These are phyloP conservation scores for Monosporascus sp. DNA, from an alignment of 2,329 filamentous ascomycete species.

Conservation along the genomic window DNA sequence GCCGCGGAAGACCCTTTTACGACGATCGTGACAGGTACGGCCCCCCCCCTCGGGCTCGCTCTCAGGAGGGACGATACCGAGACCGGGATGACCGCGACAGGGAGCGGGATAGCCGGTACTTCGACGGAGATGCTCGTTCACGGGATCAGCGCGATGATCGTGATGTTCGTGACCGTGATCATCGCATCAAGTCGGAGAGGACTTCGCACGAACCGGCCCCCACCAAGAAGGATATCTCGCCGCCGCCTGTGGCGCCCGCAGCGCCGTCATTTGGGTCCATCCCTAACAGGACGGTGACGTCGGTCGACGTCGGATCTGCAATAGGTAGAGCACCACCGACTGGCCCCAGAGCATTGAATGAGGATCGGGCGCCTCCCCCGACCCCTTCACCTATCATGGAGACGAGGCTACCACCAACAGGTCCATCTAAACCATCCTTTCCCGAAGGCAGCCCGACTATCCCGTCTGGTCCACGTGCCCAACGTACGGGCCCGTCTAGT, in stretches of 20 bases:
- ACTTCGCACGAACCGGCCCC: constrained; percentile 44
- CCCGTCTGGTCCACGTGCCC: constrained; percentile 49
- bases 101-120: constrained; percentile 30
- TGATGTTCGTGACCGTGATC: constrained; percentile 32
- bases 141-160: constrained; percentile 49
- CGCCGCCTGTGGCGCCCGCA: constrained; percentile 52
- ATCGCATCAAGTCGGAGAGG: constrained; percentile 47
- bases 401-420: constrained; percentile 31
- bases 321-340: constrained; percentile 49
- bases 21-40: constrained; percentile 54
- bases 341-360: constrained; percentile 44
- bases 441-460: constrained; percentile 42
- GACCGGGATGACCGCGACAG: constrained; percentile 40
- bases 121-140: constrained; percentile 31
- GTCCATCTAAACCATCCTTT: constrained; percentile 38
- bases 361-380: constrained; percentile 44
- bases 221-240: constrained; percentile 47
- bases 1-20: constrained; percentile 47
- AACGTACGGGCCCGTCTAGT: constrained; percentile 46
- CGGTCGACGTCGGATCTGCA: constrained; percentile 29
- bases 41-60: constrained; percentile 53
- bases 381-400: constrained; percentile 34
- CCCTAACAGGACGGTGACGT: constrained; percentile 38
- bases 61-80: constrained; percentile 57
- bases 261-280: constrained; percentile 54